phyloP scores from a whole-genome alignment of 805 yeast species.

The Kazachstania psychrophila region DNA sequence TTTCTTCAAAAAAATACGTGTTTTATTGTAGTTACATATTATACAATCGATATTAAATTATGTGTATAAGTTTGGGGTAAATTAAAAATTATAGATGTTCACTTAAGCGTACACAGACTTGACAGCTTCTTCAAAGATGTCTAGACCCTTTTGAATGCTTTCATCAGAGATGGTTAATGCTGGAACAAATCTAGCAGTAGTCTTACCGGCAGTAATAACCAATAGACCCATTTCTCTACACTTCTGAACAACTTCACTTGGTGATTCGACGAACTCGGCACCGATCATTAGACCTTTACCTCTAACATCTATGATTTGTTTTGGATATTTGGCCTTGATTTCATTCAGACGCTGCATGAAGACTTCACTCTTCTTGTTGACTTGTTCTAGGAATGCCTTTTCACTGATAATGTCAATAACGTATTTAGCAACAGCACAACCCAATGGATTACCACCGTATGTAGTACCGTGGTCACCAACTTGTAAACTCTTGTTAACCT shows the following conservation, averaged over 20 bases:
- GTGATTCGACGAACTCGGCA: slow-evolving; percentile 60
- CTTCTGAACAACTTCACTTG: slow-evolving; percentile 48
- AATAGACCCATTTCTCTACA: slow-evolving; percentile 76
- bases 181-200: slow-evolving; percentile 85
- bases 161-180: slow-evolving; percentile 75
- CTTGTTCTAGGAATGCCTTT: slow-evolving; percentile 49
- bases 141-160: slow-evolving; percentile 60
- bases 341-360: slow-evolving; percentile 43
- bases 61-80: not conserved
- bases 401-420: slow-evolving; percentile 64
- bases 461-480: slow-evolving; percentile 99
- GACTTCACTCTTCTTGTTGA: slow-evolving; percentile 48
- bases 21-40: not conserved
- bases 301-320: slow-evolving; percentile 56
- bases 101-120: slow-evolving; percentile 16
- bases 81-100: not conserved
- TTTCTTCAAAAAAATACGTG: not conserved
- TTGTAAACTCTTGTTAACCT: slow-evolving; percentile 58
- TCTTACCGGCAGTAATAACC: slow-evolving; percentile 85
- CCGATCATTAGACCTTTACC: slow-evolving; percentile 90
- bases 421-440: slow-evolving; percentile 67
- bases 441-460: slow-evolving; percentile 94
- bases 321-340: slow-evolving; percentile 48
- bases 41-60: not conserved
- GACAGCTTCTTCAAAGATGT: slow-evolving; percentile 43